Evolutionary conservation across 345 rosid species (phyloP).

Genomic region (Mangifera indica): DNA sequence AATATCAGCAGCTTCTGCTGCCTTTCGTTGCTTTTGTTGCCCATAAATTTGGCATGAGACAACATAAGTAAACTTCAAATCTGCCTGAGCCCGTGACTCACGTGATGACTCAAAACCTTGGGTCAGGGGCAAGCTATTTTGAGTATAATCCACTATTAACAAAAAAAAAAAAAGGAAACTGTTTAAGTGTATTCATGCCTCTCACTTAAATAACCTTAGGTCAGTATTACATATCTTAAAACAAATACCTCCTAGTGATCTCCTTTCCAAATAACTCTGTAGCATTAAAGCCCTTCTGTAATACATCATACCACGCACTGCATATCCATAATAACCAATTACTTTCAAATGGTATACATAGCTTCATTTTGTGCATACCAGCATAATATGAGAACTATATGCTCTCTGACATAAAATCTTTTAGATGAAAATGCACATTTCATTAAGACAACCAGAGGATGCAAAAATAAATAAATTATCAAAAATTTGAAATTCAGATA

Average conservation of each 20-base stretch:
- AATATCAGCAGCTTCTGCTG: slow-evolving; percentile 90
- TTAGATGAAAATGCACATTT: neutral
- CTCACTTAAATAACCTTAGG: neutral
- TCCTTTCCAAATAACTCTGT: slow-evolving; percentile 83
- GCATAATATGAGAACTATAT: slow-evolving; percentile 6
- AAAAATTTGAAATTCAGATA: neutral
- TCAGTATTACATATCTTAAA: slow-evolving; percentile 7
- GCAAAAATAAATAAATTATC: neutral
- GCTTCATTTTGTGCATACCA: slow-evolving; percentile 17
- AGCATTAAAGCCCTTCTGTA: slow-evolving; percentile 97
- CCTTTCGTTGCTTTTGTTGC: slow-evolving; percentile 86
- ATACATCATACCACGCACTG: slow-evolving; percentile 99
- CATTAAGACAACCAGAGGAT: neutral
- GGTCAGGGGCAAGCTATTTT: slow-evolving; percentile 36
- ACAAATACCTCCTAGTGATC: slow-evolving; percentile 70
- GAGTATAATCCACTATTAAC: slow-evolving; percentile 55
- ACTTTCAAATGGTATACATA: slow-evolving; percentile 15
- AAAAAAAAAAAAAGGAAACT: slow-evolving; percentile 17
- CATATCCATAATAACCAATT: slow-evolving; percentile 30
- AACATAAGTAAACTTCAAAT: slow-evolving; percentile 93
- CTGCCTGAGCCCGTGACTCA: slow-evolving; percentile 92
- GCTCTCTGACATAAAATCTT: neutral
- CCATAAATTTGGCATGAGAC: slow-evolving; percentile 99
- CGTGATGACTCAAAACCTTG: slow-evolving; percentile 79
- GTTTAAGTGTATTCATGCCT: slow-evolving; percentile 24